phyloP scores from a whole-genome alignment of 2,329 filamentous ascomycete genomes.

The Neonectria ditissima region DNA sequence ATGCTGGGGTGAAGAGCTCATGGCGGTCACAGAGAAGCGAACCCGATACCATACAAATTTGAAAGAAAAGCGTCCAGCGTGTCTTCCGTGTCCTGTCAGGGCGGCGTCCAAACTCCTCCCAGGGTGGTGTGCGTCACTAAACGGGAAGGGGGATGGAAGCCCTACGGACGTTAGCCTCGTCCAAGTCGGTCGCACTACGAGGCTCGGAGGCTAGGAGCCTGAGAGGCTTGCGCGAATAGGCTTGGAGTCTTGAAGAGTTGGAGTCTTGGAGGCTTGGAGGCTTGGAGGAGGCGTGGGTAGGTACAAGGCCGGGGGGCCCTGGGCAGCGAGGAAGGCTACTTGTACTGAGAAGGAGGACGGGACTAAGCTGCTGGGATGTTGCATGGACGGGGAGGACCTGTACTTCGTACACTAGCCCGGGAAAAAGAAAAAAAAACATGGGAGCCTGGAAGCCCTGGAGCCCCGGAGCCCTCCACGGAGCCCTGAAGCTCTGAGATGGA shows the following conservation, averaged over 20 bases:
- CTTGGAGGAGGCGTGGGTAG: neutral
- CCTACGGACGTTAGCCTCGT: conserved; percentile 26
- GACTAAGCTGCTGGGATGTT: conserved; percentile 18
- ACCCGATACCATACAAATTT: conserved; percentile 18
- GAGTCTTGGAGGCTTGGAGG: neutral
- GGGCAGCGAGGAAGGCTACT: conserved; percentile 15
- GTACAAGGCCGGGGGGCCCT: conserved; percentile 12
- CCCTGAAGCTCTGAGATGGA: too few relatives aligned
- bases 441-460: too few relatives aligned
- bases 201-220: neutral
- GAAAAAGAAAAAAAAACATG: neutral
- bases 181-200: conserved; percentile 18
- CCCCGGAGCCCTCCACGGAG: too few relatives aligned
- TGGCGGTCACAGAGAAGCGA: conserved; percentile 11
- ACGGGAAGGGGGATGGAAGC: conserved; percentile 25
- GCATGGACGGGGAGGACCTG: conserved; percentile 20
- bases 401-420: too few relatives aligned
- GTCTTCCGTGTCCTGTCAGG: conserved; percentile 12
- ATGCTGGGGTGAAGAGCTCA: neutral
- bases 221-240: neutral
- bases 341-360: conserved; percentile 17
- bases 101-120: neutral
- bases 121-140: conserved; percentile 17
- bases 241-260: neutral
- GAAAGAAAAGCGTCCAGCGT: conserved; percentile 1